phyloP scores from a whole-genome alignment of 106 monocot species.

The Apostasia shenzhenica region DNA sequence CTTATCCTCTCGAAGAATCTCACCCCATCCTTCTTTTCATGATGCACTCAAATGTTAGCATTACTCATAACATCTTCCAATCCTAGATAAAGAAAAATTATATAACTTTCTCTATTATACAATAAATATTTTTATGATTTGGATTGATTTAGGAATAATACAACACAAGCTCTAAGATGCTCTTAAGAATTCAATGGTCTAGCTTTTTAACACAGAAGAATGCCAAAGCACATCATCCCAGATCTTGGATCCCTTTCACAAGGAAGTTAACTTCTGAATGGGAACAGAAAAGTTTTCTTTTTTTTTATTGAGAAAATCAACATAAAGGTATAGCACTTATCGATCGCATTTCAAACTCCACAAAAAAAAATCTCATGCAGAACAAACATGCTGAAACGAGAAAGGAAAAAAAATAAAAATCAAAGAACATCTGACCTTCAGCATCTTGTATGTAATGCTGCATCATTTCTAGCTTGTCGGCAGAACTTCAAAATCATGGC shows the following conservation, averaged over 20 bases:
- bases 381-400: neutral
- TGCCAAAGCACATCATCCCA: no score
- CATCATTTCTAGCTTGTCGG: conserved; percentile 8
- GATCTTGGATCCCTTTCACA: neutral
- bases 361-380: neutral
- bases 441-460: neutral
- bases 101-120: neutral
- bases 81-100: neutral
- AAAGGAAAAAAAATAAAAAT: neutral
- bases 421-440: neutral
- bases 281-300: neutral
- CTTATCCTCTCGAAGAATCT: no score
- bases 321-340: neutral
- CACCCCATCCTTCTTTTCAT: neutral
- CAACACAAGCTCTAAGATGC: no score
- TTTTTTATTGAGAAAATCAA: neutral
- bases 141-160: neutral
- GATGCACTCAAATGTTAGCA: neutral
- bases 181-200: no score
- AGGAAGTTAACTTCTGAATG: neutral
- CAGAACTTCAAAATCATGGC: conserved; percentile 46
- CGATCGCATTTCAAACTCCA: neutral
- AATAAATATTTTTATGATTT: neutral
- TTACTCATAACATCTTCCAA: neutral
- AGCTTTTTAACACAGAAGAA: no score